A percentile compares a stretch with the other conserved stretches of the same genome.
Evolutionary conservation across 2,329 filamentous ascomycete genomes (phyloP).

Genomic region (Fusarium scirpi): DNA sequence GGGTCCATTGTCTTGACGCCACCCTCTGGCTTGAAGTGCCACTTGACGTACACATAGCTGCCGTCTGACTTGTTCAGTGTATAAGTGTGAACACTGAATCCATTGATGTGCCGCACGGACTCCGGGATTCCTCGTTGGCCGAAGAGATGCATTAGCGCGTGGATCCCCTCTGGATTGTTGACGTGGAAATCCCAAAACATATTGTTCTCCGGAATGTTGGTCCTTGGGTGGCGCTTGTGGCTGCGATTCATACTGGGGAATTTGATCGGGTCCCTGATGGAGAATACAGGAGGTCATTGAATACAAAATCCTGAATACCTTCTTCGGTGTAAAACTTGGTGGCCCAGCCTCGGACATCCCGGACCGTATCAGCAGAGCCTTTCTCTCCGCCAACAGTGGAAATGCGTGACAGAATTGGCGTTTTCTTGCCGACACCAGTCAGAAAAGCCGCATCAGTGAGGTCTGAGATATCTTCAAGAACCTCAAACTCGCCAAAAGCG

Average conservation of each 20-base stretch:
- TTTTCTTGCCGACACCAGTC: constrained; percentile 16
- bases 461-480: constrained; percentile 23
- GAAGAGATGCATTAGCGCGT: constrained; percentile 65
- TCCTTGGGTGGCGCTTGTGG: constrained; percentile 59
- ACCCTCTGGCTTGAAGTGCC: constrained; percentile 61
- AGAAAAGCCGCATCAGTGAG: constrained; percentile 27
- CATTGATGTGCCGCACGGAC: constrained; percentile 60
- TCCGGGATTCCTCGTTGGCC: constrained; percentile 61
- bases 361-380: constrained; percentile 73
- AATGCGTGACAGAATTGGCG: neutral
- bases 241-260: constrained; percentile 60
- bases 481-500: constrained; percentile 24
- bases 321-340: constrained; percentile 48
- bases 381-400: constrained; percentile 68
- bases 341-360: constrained; percentile 75
- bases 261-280: constrained; percentile 61
- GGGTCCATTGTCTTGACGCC: constrained; percentile 59
- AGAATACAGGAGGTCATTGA: constrained; percentile 63
- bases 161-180: constrained; percentile 56
- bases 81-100: constrained; percentile 62
- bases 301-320: constrained; percentile 48
- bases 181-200: constrained; percentile 53
- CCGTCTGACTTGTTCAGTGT: constrained; percentile 59
- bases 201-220: constrained; percentile 56
- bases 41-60: constrained; percentile 61